Conservation (phyloP, 805 yeast genomes). For the Spathaspora sp. region DNA sequence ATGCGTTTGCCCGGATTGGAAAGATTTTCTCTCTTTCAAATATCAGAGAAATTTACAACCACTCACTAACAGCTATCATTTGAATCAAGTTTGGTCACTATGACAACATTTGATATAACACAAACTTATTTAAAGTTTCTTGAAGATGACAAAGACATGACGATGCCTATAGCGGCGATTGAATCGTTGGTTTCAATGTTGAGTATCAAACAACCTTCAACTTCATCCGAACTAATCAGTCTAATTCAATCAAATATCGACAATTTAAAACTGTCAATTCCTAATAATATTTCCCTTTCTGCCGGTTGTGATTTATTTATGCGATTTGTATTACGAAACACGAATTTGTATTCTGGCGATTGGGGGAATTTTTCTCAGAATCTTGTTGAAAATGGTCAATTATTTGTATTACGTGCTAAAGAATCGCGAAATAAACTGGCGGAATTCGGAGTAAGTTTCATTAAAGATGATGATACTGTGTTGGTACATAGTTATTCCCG, state of each 20-base stretch:
- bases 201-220: conserved; percentile 79
- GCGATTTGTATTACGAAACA: conserved; percentile 87
- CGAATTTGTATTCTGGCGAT: conserved; percentile 73
- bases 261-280: conserved; percentile 70
- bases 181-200: conserved; percentile 87
- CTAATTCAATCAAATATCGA: conserved; percentile 74
- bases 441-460: conserved; percentile 80
- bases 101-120: conserved; percentile 64
- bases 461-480: conserved; percentile 87
- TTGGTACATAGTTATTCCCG: conserved; percentile 90
- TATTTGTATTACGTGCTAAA: conserved; percentile 88
- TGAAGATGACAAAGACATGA: conserved; percentile 90
- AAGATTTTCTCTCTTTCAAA: too few species aligned
- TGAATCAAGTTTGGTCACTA: background rate
- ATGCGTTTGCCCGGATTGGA: background rate
- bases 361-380: conserved; percentile 92
- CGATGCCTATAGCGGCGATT: conserved; percentile 99
- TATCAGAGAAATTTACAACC: too few species aligned
- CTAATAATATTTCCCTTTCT: conserved; percentile 86
- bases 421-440: conserved; percentile 87
- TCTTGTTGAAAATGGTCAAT: conserved; percentile 87
- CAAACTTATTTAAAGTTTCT: conserved; percentile 75
- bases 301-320: conserved; percentile 98
- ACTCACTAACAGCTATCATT: too few species aligned
- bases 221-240: conserved; percentile 88